phyloP scores from a whole-genome alignment of 169 alveolate genomes.

The Haemoproteus tartakovskyi region DNA sequence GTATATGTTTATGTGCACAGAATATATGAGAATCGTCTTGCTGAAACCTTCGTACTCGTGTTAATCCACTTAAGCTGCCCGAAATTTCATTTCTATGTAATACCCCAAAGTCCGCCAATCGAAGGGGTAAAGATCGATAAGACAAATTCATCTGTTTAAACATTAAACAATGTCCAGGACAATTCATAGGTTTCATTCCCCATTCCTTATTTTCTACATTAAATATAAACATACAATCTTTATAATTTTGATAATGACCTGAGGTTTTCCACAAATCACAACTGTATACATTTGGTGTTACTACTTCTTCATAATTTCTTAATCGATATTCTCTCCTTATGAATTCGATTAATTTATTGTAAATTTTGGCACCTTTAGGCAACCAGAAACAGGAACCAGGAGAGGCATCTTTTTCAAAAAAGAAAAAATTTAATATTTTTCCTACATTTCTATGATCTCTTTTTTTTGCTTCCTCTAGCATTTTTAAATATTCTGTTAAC shows the following conservation, averaged over 20 bases:
- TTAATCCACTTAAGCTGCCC: constrained; percentile 97
- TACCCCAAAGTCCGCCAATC: constrained; percentile 99
- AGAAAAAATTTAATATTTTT: constrained; percentile 89
- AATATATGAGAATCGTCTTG: constrained; percentile 99
- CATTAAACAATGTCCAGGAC: constrained; percentile 99
- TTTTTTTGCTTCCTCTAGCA: constrained; percentile 95
- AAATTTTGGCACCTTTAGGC: constrained; percentile 96
- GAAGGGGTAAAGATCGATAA: constrained; percentile 95
- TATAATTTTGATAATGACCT: constrained; percentile 98
- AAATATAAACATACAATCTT: constrained; percentile 87
- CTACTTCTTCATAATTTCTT: constrained; percentile 89
- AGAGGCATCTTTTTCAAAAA: constrained; percentile 90
- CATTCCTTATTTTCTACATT: constrained; percentile 94
- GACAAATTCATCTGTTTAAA: constrained; percentile 89
- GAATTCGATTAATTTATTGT: constrained; percentile 93
- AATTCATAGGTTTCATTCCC: constrained; percentile 99
- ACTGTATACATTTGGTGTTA: constrained; percentile 95
- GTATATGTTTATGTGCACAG: constrained; percentile 94
- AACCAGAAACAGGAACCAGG: constrained; percentile 93
- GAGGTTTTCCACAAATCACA: constrained; percentile 95
- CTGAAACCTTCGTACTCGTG: constrained; percentile 97
- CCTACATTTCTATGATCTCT: constrained; percentile 98
- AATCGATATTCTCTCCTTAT: constrained; percentile 84
- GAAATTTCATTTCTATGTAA: constrained; percentile 97
- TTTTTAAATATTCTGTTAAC: constrained; percentile 89